Percentiles rank a stretch among this genome's conserved stretches.
phyloP scores from a whole-genome alignment of 202 grass and related monocot genomes.

The Schoenoplectus triqueter region DNA sequence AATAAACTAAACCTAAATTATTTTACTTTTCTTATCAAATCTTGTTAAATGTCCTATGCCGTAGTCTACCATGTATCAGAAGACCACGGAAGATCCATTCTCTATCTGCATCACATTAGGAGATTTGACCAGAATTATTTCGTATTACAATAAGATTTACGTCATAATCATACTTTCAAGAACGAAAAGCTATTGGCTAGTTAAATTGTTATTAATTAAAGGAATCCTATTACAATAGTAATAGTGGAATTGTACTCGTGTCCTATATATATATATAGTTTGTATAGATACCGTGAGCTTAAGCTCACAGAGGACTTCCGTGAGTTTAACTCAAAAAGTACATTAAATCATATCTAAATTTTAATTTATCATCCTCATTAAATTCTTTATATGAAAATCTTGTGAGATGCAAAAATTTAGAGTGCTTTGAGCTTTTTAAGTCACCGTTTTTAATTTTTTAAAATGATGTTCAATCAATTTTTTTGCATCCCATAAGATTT shows the following conservation, averaged over 20 bases:
- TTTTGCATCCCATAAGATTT: too few relatives aligned
- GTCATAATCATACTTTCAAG: conserved; percentile 13
- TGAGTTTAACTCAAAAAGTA: too few relatives aligned
- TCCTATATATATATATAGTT: not conserved
- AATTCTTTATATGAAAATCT: too few relatives aligned
- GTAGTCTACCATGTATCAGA: not conserved
- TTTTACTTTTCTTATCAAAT: not conserved
- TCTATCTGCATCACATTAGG: not conserved
- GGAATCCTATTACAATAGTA: conserved; percentile 17
- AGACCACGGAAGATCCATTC: conserved; percentile 13
- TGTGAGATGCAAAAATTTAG: too few relatives aligned
- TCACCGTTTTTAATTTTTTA: too few relatives aligned
- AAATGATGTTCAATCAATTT: too few relatives aligned
- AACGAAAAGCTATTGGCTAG: not conserved
- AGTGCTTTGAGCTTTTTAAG: too few relatives aligned
- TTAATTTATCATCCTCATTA: too few relatives aligned
- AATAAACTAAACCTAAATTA: not conserved
- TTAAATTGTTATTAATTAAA: conserved; percentile 4
- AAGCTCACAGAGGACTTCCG: too few relatives aligned
- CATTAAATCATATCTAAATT: too few relatives aligned
- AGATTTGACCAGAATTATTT: conserved; percentile 21
- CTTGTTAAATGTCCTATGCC: not conserved
- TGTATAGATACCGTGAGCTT: too few relatives aligned
- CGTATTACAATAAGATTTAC: conserved; percentile 1
- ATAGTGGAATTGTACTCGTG: not conserved